Evolutionary conservation across 202 grass and related monocot species (phyloP), one percentile per base, ranked within the genome.

Genomic region (Miscanthus sacchariflorus): DNA sequence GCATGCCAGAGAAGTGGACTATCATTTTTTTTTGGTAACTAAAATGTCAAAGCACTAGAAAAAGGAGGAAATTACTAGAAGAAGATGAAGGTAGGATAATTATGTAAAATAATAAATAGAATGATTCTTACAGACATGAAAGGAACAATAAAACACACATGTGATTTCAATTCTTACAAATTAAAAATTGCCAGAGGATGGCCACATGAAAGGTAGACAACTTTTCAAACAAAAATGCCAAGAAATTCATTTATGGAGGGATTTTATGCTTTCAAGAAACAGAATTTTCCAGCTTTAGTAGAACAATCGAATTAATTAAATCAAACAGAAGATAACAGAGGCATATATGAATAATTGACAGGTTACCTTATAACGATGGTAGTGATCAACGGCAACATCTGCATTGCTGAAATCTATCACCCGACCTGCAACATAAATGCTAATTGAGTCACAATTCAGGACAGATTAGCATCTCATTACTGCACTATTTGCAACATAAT

Each of bases 361-460:
- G 44, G 78, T 96, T 25, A 93, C 96, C 91, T 95, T 88, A 85
- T 99, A 99, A 59, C 96, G 96, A 89, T 99, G 96, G 81, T 96
- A 99, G 42, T 99, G 96, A 90, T 99, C 96, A 44, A 99, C 96
- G 13, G 96, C 92, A 78, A 89, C 43, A 72, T 99, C 92, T 14
- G 96, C 96, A 95, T 95, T 96, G 80, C 96, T 99, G 87, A 99
- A 96, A 90, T 99, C 92, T 43, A 99, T 90, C 79, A 99, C 93
- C 83, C 92, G 71, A 21, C 96, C 96, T 99, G 88, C 67, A 81
- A 63, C 81, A 79, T 56, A 66, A 6, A 86, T 12, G 23, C 24
- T 63, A 56, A 42, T 58, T 25, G 54, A 66, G 40, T 88, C 18
- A 84, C 74, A 59, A 83, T 77, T 75, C 12, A 35, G 63, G 73